Evolutionary conservation across 805 yeast species (phyloP), one percentile per base, ranked within the genome.

Genomic region (Suhomyces faveliae): DNA sequence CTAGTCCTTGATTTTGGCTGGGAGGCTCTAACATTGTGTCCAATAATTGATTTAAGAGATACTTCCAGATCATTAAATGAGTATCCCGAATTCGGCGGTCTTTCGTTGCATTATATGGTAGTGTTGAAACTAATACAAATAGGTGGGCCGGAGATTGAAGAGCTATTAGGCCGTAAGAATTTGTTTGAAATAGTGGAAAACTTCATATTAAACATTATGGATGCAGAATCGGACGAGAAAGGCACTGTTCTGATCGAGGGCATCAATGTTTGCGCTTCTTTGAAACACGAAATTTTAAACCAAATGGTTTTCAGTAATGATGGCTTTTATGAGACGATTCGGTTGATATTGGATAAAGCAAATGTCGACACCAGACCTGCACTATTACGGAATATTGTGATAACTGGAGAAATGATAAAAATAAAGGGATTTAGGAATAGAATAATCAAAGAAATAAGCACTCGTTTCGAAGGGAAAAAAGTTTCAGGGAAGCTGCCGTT

Each of bases 1-100:
- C 41, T 68, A 9, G 66, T 68, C 7, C 29, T 68, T 9, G 63
- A 67, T 48, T 44, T 66, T 23, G 62, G 62, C 6, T 68, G 73
- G 73, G 53, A 54, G 24, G 35, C 56, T 7, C 35, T 52, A 9
- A 50, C 48, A 3, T 48, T 67, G 6, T 42, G 45, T 11, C 45
- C 58, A 11, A 52, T 68, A 3, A 35, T 52, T 11, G 73, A 68
- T 47, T 55, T 67, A 27, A 50, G 70, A 40, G 49, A 24, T 21
- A 12, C 47, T 11, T 22, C 41, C n/a, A 17, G 22, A 10, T 33
- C 25, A 9, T 30, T 33, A 9, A 21, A 43, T 11, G 41, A 43
- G 33, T n/a, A 23, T 29, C 20, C 25, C 2, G 29, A 47, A 3
- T 50, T 40, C 15, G 53, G 52, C 33, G 65, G 63, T 1, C 23